These are phyloP conservation scores for Rhypophila decipiens DNA, from an alignment of 495 filamentous ascomycete species.

Conservation along the genomic window DNA sequence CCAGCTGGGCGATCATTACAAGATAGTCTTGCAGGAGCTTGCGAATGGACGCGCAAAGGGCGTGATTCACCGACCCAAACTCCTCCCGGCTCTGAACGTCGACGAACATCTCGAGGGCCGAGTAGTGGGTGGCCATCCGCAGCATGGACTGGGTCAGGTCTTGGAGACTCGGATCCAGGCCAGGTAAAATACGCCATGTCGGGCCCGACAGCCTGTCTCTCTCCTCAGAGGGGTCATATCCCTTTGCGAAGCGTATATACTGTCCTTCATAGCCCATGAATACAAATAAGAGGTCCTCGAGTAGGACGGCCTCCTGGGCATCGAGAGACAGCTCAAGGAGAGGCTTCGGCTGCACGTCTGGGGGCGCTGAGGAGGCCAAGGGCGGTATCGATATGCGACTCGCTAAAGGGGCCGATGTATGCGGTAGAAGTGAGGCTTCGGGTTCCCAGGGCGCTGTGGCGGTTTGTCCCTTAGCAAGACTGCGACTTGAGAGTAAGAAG, in stretches of 20 bases:
- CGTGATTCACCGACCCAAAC: slow-evolving; percentile 94
- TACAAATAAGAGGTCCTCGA: slow-evolving; percentile 88
- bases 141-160: slow-evolving; percentile 84
- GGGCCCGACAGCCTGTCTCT: slow-evolving; percentile 82
- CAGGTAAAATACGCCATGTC: slow-evolving; percentile 67
- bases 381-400: slow-evolving; percentile 81
- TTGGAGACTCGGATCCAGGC: slow-evolving; percentile 83
- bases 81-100: slow-evolving; percentile 90
- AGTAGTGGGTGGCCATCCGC: slow-evolving; percentile 92
- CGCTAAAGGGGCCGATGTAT: slow-evolving; percentile 84
- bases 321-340: slow-evolving; percentile 68
- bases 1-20: slow-evolving; percentile 84
- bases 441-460: slow-evolving; percentile 60
- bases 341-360: slow-evolving; percentile 60
- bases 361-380: slow-evolving; percentile 64
- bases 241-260: slow-evolving; percentile 78
- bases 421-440: slow-evolving; percentile 70
- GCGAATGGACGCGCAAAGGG: slow-evolving; percentile 85
- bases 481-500: not conserved
- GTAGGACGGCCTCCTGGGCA: slow-evolving; percentile 73
- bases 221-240: slow-evolving; percentile 76
- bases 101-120: slow-evolving; percentile 83
- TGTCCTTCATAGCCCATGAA: slow-evolving; percentile 99
- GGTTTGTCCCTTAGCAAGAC: not conserved
- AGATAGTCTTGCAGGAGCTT: slow-evolving; percentile 90